These are phyloP conservation scores for Candida ascalaphidarum DNA, from an alignment of 805 yeast species.

Conservation along the genomic window DNA sequence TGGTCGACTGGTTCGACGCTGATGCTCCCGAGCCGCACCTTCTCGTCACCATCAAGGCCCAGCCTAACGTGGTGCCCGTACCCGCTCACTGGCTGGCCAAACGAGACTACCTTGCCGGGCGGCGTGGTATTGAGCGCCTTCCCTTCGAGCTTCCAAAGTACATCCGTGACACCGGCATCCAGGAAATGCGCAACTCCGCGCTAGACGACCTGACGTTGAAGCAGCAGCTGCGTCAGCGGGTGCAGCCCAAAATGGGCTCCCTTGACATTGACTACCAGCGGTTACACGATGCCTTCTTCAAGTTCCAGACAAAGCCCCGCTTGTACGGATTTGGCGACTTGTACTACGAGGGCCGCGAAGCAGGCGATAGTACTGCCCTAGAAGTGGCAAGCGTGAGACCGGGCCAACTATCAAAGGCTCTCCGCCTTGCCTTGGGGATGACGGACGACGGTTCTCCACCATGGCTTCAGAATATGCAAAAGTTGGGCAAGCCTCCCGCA, in stretches of 20 bases:
- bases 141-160: conserved; percentile 75
- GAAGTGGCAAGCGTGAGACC: conserved; percentile 43
- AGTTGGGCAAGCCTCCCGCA: conserved; percentile 76
- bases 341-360: conserved; percentile 69
- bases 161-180: conserved; percentile 76
- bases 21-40: conserved; percentile 76
- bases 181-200: conserved; percentile 68
- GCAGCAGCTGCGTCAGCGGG: conserved; percentile 71
- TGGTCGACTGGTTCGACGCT: conserved; percentile 81
- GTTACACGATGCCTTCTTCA: conserved; percentile 80
- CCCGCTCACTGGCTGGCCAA: conserved; percentile 83
- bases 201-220: conserved; percentile 52
- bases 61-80: conserved; percentile 61
- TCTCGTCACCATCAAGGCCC: conserved; percentile 53
- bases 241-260: conserved; percentile 82
- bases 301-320: conserved; percentile 66
- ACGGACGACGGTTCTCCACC: conserved; percentile 53
- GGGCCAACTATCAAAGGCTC: conserved; percentile 53
- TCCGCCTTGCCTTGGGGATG: conserved; percentile 66
- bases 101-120: conserved; percentile 61
- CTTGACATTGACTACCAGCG: conserved; percentile 80
- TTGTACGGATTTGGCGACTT: conserved; percentile 66
- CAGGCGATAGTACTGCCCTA: conserved; percentile 28
- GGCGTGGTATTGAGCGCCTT: conserved; percentile 56
- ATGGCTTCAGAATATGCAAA: conserved; percentile 66